Base-by-base conservation (phyloP, 306 rosid species). In the Castanospermum australe region DNA sequence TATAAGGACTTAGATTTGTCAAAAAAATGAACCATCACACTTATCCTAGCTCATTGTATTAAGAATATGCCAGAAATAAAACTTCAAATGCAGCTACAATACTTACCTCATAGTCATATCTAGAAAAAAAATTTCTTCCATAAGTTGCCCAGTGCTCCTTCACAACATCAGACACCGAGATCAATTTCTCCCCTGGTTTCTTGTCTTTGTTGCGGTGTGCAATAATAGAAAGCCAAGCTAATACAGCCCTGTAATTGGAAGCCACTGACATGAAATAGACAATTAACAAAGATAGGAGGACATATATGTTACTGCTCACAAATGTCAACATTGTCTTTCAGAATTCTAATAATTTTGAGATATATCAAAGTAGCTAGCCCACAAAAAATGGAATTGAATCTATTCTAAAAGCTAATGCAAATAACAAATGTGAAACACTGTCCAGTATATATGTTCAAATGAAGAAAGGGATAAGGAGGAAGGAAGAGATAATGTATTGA, bases 161-260 rank as follows among this genome's bases (percentile, higher is more conserved):
- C 78, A 84, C 96, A 12, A 96, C 88, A 54, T 96, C 96, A 32
- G 94, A 78, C 11, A 96, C 97, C n/a, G 97, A 93, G 74, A 90
- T 77, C 88, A 93, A 83, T 83, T 90, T 90, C 84, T 93, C 93
- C 73, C 94, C 97, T 0, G 84, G 59, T 77, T 90, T 93, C 86
- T 86, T 93, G 91, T 88, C 97, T 81, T 90, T 91, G 91, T 96
- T 96, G 71, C 81, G 87, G 81, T 88, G 79, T 60, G 98, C 98
- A 78, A 93, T 78, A 50, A 96, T 93, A 33, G 98, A 96, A 81
- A 96, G 96, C 98, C 99, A 96, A 76, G 98, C 98, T 85, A 93
- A 87, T 45, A 96, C 98, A 66, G 99, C 98, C 99, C 99, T 96
- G 83, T 62, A 79, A 81, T 69, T 22, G 39, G 39, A 81, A 71